phyloP scores from a whole-genome alignment of 2,329 filamentous ascomycete genomes.

The Sporothrix mexicana region DNA sequence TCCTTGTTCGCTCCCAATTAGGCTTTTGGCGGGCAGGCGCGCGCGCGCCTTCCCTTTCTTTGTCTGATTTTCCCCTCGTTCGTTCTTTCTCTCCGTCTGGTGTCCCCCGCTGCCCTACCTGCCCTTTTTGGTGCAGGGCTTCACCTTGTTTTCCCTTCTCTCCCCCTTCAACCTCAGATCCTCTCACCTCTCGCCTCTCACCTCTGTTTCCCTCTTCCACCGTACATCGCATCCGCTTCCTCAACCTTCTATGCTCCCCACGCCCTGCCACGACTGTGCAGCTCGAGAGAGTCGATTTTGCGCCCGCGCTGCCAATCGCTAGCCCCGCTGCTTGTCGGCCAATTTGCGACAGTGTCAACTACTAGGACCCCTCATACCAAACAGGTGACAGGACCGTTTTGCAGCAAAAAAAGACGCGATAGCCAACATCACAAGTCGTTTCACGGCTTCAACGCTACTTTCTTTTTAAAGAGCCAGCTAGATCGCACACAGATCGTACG shows the following conservation, averaged over 20 bases:
- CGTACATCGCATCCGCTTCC: slow-evolving; percentile 21
- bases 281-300: background rate
- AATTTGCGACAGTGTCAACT: slow-evolving; percentile 15
- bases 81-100: slow-evolving; percentile 6
- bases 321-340: background rate
- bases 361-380: slow-evolving; percentile 1
- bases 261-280: background rate
- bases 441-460: background rate
- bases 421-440: background rate
- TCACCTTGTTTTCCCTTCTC: slow-evolving; percentile 21
- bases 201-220: background rate
- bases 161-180: slow-evolving; percentile 11
- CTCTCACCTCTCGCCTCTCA: background rate
- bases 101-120: slow-evolving; percentile 24
- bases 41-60: slow-evolving; percentile 24
- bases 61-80: slow-evolving; percentile 21
- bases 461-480: background rate
- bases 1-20: slow-evolving; percentile 22
- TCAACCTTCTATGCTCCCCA: background rate
- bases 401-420: slow-evolving; percentile 17
- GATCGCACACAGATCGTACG: background rate
- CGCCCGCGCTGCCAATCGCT: background rate
- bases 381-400: background rate
- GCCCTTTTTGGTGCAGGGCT: slow-evolving; percentile 15
- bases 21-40: slow-evolving; percentile 27